These are phyloP conservation scores for Suillus plorans DNA, from an alignment of 768 basidiomycete genomes.

Conservation along the genomic window DNA sequence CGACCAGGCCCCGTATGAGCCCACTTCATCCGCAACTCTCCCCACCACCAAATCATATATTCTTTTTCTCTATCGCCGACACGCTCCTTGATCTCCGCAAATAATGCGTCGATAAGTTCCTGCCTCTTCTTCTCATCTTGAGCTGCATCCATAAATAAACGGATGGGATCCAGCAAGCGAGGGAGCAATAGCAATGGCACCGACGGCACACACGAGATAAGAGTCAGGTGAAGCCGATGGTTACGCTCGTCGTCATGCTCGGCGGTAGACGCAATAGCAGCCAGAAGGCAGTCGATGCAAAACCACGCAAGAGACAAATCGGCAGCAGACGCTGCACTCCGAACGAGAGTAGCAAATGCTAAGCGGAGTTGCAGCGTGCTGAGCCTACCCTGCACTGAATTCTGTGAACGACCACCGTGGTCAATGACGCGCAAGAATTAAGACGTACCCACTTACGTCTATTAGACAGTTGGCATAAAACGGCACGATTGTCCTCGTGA, in stretches of 20 bases:
- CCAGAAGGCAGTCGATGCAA: slow-evolving; percentile 58
- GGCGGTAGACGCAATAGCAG: slow-evolving; percentile 26
- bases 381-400: slow-evolving; percentile 60
- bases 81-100: slow-evolving; percentile 60
- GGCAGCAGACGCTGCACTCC: slow-evolving; percentile 49
- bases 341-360: slow-evolving; percentile 72
- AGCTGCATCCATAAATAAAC: slow-evolving; percentile 29
- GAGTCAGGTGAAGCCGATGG: slow-evolving; percentile 61
- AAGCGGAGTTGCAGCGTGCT: slow-evolving; percentile 66
- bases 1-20: slow-evolving; percentile 3
- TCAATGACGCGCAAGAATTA: slow-evolving; percentile 1
- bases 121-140: slow-evolving; percentile 30
- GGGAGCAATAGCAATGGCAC: slow-evolving; percentile 59
- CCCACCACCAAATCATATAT: slow-evolving; percentile 73
- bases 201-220: slow-evolving; percentile 65
- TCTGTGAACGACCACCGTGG: slow-evolving; percentile 39
- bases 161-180: slow-evolving; percentile 51
- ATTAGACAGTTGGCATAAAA: slow-evolving; percentile 74
- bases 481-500: slow-evolving; percentile 61
- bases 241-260: slow-evolving; percentile 22
- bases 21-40: slow-evolving; percentile 39
- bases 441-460: slow-evolving; percentile 45
- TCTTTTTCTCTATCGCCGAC: slow-evolving; percentile 73
- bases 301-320: slow-evolving; percentile 60
- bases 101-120: slow-evolving; percentile 57